Evolutionary conservation across 1,139 yeast species (phyloP), one percentile per base, ranked within the genome.

Genomic region (Candida sp.): DNA sequence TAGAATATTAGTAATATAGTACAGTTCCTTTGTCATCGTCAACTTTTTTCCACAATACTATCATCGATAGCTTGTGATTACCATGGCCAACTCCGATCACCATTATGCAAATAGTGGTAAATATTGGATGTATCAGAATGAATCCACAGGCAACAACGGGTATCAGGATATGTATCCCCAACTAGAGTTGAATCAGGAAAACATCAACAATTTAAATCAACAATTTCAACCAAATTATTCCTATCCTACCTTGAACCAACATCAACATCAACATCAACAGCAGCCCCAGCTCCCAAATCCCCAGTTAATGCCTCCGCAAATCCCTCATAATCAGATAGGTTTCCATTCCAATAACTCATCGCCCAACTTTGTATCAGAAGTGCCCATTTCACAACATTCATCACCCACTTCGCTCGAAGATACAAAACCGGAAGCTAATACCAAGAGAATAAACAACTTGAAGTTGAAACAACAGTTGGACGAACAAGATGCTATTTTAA

Each of bases 401-500:
- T 50, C 52, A 5, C 53, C 50, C 23, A 41, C 49, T 12, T 46
- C 51, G 4, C 38, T 25, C 21, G 33, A 27, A 5, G 45, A 42
- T 11, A 40, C 32, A 22, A 43, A 45, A 22, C 25, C 30, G 11
- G 6, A 7, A 11, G 39, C 27, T 15, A 35, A 27, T 25, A 34
- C 21, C 11, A 43, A 35, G 22, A 25, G 9, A n/a, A 6, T 25
- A 9, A 25, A 25, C 9, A 25, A 25, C 9, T 19, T 29, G 5
- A 50, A 45, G 33, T 39, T 47, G 7, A 65, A 64, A 50, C 61
- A 57, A 44, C 67, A 61, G 45, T 49, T 64, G 49, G 73, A 67
- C 45, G 75, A 68, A 36, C 63, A 61, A 43, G 78, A 73, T 48
- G 68, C 73, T 8, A 53, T 61, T 34, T 58, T 72, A 42, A 63